Evolutionary conservation across 768 basidiomycete genomes (phyloP).

Genomic region (Suillus occidentalis): DNA sequence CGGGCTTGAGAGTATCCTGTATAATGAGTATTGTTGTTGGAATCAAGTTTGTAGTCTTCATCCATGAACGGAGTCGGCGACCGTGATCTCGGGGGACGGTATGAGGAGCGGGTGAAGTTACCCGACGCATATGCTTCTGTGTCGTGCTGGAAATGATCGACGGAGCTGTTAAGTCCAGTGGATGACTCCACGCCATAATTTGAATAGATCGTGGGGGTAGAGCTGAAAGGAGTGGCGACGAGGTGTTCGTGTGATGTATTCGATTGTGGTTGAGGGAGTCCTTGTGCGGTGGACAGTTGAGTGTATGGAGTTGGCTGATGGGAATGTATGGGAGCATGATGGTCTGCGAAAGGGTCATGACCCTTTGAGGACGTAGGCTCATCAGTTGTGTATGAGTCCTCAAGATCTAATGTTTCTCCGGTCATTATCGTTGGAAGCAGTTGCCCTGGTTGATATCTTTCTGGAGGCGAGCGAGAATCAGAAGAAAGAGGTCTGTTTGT

Average conservation of each 20-base stretch:
- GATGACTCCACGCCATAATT: constrained; percentile 22
- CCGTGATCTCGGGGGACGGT: constrained; percentile 59
- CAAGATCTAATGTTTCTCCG: constrained; percentile 61
- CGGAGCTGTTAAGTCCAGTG: constrained; percentile 31
- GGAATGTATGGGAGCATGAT: constrained; percentile 28
- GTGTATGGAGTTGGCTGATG: constrained; percentile 36
- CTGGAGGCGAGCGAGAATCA: constrained; percentile 19
- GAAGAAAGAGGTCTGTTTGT: not conserved
- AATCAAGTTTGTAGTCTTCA: constrained; percentile 65
- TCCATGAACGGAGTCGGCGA: constrained; percentile 80
- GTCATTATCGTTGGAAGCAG: constrained; percentile 61
- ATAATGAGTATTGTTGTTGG: constrained; percentile 56
- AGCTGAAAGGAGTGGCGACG: constrained; percentile 25
- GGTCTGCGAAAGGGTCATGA: constrained; percentile 32
- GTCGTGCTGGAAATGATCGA: constrained; percentile 66
- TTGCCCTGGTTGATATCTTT: constrained; percentile 62
- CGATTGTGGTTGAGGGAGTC: constrained; percentile 25
- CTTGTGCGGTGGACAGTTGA: constrained; percentile 37
- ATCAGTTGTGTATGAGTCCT: constrained; percentile 24
- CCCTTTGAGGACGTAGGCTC: constrained; percentile 20
- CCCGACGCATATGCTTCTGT: constrained; percentile 72
- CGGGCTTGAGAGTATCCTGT: constrained; percentile 38
- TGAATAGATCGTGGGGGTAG: constrained; percentile 14
- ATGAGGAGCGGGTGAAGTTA: constrained; percentile 47
- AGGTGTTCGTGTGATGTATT: constrained; percentile 16